Evolutionary conservation across 139 green algal genomes (phyloP).

Genomic region (Tetraselmis striata): DNA sequence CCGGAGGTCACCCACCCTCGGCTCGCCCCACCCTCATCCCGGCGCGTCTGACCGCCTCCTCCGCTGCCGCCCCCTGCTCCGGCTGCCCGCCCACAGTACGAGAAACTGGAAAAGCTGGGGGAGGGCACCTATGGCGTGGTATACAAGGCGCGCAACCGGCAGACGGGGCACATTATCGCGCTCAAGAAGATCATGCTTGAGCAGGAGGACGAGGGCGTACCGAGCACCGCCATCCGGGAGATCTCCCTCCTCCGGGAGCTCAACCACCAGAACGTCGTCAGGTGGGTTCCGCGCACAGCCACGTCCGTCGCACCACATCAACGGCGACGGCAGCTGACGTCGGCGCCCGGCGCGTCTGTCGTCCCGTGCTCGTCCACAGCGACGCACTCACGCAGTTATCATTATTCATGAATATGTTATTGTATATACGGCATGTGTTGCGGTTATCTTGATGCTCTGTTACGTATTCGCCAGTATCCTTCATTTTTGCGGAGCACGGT

Average conservation of each 20-base stretch:
- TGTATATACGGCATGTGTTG: too few species aligned
- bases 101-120: conserved; percentile 85
- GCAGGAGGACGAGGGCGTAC: conserved; percentile 78
- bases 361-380: too few species aligned
- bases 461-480: too few species aligned
- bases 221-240: conserved; percentile 70
- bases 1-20: background rate
- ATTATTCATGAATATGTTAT: too few species aligned
- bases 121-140: conserved; percentile 98
- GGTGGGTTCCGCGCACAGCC: background rate
- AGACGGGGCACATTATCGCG: conserved; percentile 65
- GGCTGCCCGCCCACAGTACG: conserved; percentile 51
- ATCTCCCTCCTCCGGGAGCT: conserved; percentile 70
- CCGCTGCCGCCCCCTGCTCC: background rate
- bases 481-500: too few species aligned
- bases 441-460: too few species aligned
- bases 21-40: background rate
- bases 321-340: conserved; percentile 4
- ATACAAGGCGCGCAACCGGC: conserved; percentile 79
- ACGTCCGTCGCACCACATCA: conserved; percentile 31
- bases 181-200: conserved; percentile 92
- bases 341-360: too few species aligned
- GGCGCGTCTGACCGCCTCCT: too few species aligned
- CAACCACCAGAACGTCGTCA: conserved; percentile 45
- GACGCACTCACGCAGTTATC: too few species aligned